These are phyloP conservation scores for Phytopythium vexans DNA, from an alignment of 352 stramenopile species.

Conservation along the genomic window DNA sequence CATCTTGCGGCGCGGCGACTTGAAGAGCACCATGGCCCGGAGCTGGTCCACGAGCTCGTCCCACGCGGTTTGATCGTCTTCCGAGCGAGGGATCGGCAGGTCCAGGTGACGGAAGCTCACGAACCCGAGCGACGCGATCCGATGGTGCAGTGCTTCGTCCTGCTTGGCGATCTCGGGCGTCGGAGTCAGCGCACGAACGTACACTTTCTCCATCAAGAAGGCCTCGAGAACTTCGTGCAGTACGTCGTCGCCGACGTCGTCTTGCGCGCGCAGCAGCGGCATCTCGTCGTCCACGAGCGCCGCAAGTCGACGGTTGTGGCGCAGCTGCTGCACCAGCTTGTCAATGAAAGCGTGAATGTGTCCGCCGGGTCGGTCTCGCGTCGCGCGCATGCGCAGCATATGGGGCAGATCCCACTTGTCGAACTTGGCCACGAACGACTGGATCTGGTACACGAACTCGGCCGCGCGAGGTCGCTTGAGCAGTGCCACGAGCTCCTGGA, in stretches of 20 bases:
- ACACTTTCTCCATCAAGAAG: conserved; percentile 91
- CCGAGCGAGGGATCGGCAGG: conserved; percentile 37
- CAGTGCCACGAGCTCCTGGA: conserved; percentile 50
- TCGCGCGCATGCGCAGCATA: conserved; percentile 38
- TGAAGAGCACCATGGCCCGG: conserved; percentile 36
- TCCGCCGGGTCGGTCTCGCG: conserved; percentile 43
- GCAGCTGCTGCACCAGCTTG: conserved; percentile 58
- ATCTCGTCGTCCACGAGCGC: conserved; percentile 12
- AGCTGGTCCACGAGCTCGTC: conserved; percentile 38
- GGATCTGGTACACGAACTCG: conserved; percentile 77
- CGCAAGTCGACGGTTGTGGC: conserved; percentile 28
- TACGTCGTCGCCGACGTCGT: conserved; percentile 40
- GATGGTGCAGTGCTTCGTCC: conserved; percentile 59
- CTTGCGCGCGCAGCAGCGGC: conserved; percentile 24
- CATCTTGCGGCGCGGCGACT: conserved; percentile 85
- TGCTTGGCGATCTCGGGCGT: conserved; percentile 30
- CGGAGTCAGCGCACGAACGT: conserved; percentile 60
- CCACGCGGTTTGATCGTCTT: conserved; percentile 41
- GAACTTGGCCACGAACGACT: conserved; percentile 67
- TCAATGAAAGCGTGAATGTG: conserved; percentile 63
- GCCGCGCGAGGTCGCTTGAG: conserved; percentile 60
- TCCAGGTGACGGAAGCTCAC: conserved; percentile 86
- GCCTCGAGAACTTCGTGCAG: conserved; percentile 79
- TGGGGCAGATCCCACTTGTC: conserved; percentile 47
- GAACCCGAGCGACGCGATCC: conserved; percentile 75